Conservation (phyloP, 208 protist genomes). For the Leishmania tropica region DNA sequence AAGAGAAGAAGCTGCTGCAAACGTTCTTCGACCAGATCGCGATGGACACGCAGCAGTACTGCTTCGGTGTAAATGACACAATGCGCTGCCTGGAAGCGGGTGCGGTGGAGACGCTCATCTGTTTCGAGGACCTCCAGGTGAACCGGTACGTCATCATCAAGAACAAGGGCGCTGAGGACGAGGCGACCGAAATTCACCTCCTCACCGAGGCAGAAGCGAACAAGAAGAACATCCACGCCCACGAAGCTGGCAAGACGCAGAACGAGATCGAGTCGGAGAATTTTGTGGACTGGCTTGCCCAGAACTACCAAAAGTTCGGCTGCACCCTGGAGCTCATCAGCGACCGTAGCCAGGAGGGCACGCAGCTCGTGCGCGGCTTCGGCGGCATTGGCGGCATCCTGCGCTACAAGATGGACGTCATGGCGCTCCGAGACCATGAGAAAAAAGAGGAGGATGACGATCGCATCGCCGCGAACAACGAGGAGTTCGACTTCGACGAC, state of each 20-base stretch:
- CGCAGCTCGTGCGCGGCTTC: conserved; percentile 98
- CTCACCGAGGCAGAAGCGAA: conserved; percentile 77
- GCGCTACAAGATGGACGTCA: conserved; percentile 91
- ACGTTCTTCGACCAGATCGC: conserved; percentile 99
- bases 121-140: conserved; percentile 98
- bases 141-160: conserved; percentile 90
- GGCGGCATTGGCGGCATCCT: conserved; percentile 97
- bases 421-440: conserved; percentile 88
- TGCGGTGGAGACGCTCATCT: conserved; percentile 98
- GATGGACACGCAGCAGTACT: conserved; percentile 98
- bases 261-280: conserved; percentile 91
- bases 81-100: conserved; percentile 97
- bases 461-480: conserved; percentile 57
- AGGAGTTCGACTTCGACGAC: conserved; percentile 93
- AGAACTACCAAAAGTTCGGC: conserved; percentile 99
- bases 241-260: conserved; percentile 84
- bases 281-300: conserved; percentile 99
- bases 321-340: conserved; percentile 95
- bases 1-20: conserved; percentile 99
- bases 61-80: conserved; percentile 98
- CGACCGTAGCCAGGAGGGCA: conserved; percentile 96
- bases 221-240: conserved; percentile 82
- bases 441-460: conserved; percentile 78
- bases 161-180: conserved; percentile 83
- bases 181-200: conserved; percentile 55